Evolutionary conservation across 23 red algal genomes (phyloP).

Genomic region (Agarophyton chilense): DNA sequence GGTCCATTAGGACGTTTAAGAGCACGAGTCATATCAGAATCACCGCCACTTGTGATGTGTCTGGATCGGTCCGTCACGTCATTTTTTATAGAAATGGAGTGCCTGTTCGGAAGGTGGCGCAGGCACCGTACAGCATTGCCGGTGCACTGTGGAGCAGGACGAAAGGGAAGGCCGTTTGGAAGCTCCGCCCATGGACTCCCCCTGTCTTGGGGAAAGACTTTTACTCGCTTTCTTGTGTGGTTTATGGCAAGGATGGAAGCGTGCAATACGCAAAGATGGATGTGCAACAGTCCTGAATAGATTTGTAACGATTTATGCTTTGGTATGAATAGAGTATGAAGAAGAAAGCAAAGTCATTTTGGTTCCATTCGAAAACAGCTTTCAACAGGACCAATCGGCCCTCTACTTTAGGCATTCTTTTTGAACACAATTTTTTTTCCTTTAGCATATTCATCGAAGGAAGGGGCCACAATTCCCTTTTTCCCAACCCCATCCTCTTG

Average conservation of each 20-base stretch:
- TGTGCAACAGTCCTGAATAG: no score
- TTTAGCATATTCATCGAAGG: no score
- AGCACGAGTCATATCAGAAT: neutral
- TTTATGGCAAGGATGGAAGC: constrained; percentile 30
- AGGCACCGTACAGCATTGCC: constrained; percentile 4
- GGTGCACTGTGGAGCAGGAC: neutral
- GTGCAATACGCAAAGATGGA: constrained; percentile 33
- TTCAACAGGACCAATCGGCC: no score
- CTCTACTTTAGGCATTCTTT: no score
- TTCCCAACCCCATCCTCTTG: no score
- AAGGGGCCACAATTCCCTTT: no score
- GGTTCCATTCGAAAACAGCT: no score
- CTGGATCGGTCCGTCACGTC: constrained; percentile 1
- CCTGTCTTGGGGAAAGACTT: neutral
- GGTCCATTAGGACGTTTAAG: neutral
- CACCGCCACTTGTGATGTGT: constrained; percentile 46
- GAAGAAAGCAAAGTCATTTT: no score
- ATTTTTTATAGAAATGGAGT: constrained; percentile 26
- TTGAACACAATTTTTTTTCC: no score
- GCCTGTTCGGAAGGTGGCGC: neutral
- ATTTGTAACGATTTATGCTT: no score
- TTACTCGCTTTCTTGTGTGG: constrained; percentile 33
- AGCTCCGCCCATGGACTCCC: neutral
- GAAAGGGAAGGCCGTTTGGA: neutral
- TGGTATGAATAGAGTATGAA: no score